Base-by-base conservation (phyloP, 441 rosid genomes). In the Erysimum pusillum region DNA sequence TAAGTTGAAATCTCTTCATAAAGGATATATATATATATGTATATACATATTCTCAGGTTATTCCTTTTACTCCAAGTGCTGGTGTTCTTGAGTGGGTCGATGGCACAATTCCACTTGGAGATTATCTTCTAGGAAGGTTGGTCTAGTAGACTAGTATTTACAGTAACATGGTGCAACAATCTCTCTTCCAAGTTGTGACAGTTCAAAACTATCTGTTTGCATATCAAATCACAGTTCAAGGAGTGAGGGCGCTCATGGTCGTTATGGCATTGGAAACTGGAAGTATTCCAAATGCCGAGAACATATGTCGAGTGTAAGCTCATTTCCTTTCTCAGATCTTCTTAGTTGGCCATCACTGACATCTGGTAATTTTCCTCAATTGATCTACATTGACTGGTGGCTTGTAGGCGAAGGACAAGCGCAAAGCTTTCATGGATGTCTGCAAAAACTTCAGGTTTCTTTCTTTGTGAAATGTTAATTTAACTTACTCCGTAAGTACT, bases 61-160 rank as follows among this genome's bases (percentile, higher is more conserved):
- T 96, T 83, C 97, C 99, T 68, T 96, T 96, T 80, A 96, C 98
- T 71, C 99, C 99, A 51, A 96, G 98, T 80, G 99, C 97, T 72
- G 99, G 99, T 71, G 97, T 96, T 82, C 95, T 96, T 76, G 99
- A 96, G 79, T 96, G 98, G 99, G 99, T 96, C 65, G 85, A 90
- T 85, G 99, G 99, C 74, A 96, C 99, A 69, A 73, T 93, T 81
- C 99, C 99, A 73, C 90, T 96, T 60, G 98, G 97, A 76, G 98
- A 93, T 39, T 93, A 96, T 88, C 99, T 96, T 76, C 87, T 73
- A 59, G 98, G 97, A 84, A 91, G 99, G 99, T 96, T 46, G 34
- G 75, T 67, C 31, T 42, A 68, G 32, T 46, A 71, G 38, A 54
- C 17, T 67, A 67, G 36, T 61, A 67, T 45, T 32, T 66, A 36